Conservation (phyloP, 192 early-diverging fungal species). For the Backusella psychrophila region DNA sequence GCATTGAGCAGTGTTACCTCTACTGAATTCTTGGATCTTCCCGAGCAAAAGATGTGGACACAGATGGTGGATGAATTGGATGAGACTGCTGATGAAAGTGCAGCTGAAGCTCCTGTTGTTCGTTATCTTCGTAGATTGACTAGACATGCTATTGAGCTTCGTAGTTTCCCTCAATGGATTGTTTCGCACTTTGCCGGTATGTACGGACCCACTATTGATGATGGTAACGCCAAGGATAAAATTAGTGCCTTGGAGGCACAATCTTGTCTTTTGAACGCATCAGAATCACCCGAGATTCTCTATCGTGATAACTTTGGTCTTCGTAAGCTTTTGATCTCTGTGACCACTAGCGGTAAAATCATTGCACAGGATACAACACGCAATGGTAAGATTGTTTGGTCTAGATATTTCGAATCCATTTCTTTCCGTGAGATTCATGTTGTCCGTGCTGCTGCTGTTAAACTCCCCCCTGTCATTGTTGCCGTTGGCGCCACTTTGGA, state of each 20-base stretch:
- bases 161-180: slow-evolving; percentile 47
- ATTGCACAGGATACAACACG: slow-evolving; percentile 78
- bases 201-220: not conserved
- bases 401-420: slow-evolving; percentile 45
- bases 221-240: slow-evolving; percentile 14
- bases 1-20: slow-evolving; percentile 67
- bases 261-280: slow-evolving; percentile 6
- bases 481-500: slow-evolving; percentile 49
- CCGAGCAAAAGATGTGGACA: slow-evolving; percentile 65
- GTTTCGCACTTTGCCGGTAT: slow-evolving; percentile 34
- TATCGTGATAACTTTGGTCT: slow-evolving; percentile 76
- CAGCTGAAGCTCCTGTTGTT: slow-evolving; percentile 45
- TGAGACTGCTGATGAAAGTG: slow-evolving; percentile 48
- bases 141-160: slow-evolving; percentile 48
- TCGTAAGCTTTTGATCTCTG: slow-evolving; percentile 86
- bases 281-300: slow-evolving; percentile 17
- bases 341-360: slow-evolving; percentile 74
- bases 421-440: slow-evolving; percentile 47
- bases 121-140: slow-evolving; percentile 66
- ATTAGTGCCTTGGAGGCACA: slow-evolving; percentile 12
- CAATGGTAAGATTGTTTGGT: slow-evolving; percentile 80
- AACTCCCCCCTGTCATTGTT: slow-evolving; percentile 72
- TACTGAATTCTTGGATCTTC: slow-evolving; percentile 81
- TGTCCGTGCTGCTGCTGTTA: slow-evolving; percentile 59
- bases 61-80: slow-evolving; percentile 66